These are phyloP conservation scores for Syncephalastrum monosporum DNA, from an alignment of 371 early-diverging fungal species.

Conservation along the genomic window DNA sequence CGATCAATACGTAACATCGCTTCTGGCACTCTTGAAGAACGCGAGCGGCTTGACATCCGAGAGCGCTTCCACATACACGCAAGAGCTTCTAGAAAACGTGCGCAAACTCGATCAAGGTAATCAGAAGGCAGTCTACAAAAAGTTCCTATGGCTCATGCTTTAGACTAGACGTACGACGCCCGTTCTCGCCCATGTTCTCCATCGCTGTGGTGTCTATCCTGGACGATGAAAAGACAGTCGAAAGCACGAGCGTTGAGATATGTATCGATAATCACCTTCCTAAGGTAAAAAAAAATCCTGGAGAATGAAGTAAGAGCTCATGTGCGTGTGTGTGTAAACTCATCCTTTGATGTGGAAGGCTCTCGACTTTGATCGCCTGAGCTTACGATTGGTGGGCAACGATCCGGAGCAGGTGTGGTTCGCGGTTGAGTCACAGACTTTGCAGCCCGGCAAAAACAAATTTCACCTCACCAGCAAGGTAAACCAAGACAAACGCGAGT, in stretches of 20 bases:
- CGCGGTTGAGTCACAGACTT: constrained; percentile 29
- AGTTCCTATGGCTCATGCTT: no score
- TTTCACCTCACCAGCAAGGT: constrained; percentile 66
- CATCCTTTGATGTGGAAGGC: constrained; percentile 19
- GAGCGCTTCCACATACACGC: constrained; percentile 46
- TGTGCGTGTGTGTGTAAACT: no score
- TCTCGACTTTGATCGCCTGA: constrained; percentile 52
- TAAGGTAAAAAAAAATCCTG: constrained; percentile 36
- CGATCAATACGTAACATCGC: constrained; percentile 59
- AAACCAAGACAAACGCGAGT: constrained; percentile 4
- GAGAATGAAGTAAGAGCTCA: no score
- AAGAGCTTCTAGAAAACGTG: constrained; percentile 53
- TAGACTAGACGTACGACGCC: constrained; percentile 46
- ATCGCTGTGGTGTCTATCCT: constrained; percentile 58
- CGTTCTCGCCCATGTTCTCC: constrained; percentile 59
- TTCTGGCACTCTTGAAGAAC: constrained; percentile 59
- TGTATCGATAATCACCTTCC: constrained; percentile 59
- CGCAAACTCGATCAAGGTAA: constrained; percentile 43
- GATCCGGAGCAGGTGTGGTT: constrained; percentile 56
- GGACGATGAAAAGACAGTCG: constrained; percentile 58
- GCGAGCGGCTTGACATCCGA: constrained; percentile 44
- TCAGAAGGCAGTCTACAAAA: no score
- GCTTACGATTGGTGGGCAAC: constrained; percentile 60
- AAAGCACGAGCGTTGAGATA: constrained; percentile 60
- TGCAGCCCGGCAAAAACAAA: constrained; percentile 68